phyloP scores from a whole-genome alignment of 192 early-diverging fungal species.

The Backusella tarrabulga region DNA sequence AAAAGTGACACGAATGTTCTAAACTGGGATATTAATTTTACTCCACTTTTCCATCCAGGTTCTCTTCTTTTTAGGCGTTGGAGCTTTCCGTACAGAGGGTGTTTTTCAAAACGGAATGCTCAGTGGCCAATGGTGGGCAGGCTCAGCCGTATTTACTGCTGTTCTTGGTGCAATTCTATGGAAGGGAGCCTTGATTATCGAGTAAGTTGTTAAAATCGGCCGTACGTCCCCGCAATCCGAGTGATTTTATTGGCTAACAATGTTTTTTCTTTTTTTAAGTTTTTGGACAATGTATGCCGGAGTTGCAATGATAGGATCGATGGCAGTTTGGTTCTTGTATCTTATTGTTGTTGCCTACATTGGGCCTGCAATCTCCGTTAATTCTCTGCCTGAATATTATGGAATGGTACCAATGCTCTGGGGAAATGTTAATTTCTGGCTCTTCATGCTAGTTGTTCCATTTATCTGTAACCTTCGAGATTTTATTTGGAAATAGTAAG shows the following conservation, averaged over 20 bases:
- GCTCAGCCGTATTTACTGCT: constrained; percentile 84
- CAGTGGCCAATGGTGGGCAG: constrained; percentile 88
- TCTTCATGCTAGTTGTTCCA: constrained; percentile 82
- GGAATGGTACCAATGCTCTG: constrained; percentile 69
- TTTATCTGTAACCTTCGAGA: constrained; percentile 83
- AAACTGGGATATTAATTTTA: constrained; percentile 5
- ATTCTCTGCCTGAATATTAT: constrained; percentile 68
- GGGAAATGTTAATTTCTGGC: constrained; percentile 80
- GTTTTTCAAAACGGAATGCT: constrained; percentile 68
- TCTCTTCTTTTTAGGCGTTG: constrained; percentile 70
- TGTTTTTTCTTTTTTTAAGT: constrained; percentile 34
- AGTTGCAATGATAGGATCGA: constrained; percentile 85
- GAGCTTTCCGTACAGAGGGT: constrained; percentile 66
- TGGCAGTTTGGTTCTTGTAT: constrained; percentile 84
- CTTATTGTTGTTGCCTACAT: constrained; percentile 82
- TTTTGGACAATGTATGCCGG: constrained; percentile 95
- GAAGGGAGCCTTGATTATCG: constrained; percentile 90
- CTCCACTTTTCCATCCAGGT: constrained; percentile 25
- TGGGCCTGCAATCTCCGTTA: constrained; percentile 58
- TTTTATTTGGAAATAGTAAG: constrained; percentile 96
- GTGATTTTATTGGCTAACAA: constrained; percentile 3
- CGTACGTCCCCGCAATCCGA: constrained; percentile 6
- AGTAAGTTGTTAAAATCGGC: constrained; percentile 43
- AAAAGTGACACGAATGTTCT: background rate
- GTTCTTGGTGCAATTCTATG: constrained; percentile 88